Percentiles rank a stretch among this genome's conserved stretches.
Evolutionary conservation across 1,284 basidiomycete genomes (phyloP).

Genomic region (Sanguinoderma infundibulare): DNA sequence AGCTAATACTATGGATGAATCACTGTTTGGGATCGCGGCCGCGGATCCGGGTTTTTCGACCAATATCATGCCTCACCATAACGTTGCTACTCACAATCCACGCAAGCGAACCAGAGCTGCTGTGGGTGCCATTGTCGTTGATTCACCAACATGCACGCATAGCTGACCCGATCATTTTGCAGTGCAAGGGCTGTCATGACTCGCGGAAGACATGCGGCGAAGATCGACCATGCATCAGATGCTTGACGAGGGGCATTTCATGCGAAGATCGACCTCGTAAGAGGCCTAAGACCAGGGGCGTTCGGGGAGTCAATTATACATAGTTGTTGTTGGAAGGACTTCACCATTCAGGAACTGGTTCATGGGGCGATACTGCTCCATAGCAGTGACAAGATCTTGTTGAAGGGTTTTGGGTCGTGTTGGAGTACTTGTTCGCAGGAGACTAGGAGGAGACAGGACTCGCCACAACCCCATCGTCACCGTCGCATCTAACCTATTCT

Average conservation of each 20-base stretch:
- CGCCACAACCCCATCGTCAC: too few species aligned
- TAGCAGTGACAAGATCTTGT: too few species aligned
- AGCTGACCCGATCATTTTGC: neutral
- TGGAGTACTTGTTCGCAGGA: too few species aligned
- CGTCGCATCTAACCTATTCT: too few species aligned
- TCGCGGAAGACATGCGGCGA: neutral
- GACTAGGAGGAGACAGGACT: too few species aligned
- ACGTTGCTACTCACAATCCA: neutral
- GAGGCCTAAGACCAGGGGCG: neutral
- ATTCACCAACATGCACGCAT: too few species aligned
- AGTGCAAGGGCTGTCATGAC: constrained; percentile 1
- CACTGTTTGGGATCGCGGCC: neutral
- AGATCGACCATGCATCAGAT: neutral
- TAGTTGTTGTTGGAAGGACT: neutral
- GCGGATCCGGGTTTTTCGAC: neutral
- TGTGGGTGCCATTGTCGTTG: neutral
- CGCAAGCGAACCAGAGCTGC: neutral
- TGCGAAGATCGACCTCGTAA: neutral
- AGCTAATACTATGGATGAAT: too few species aligned
- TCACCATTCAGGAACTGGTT: too few species aligned
- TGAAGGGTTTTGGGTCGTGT: too few species aligned
- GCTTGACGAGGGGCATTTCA: neutral
- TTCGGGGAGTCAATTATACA: neutral
- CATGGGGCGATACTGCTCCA: too few species aligned
- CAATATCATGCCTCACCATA: neutral